Evolutionary conservation across 2,329 filamentous ascomycete genomes (phyloP), one percentile per base, ranked within the genome.

Genomic region (Aureobasidium musti): DNA sequence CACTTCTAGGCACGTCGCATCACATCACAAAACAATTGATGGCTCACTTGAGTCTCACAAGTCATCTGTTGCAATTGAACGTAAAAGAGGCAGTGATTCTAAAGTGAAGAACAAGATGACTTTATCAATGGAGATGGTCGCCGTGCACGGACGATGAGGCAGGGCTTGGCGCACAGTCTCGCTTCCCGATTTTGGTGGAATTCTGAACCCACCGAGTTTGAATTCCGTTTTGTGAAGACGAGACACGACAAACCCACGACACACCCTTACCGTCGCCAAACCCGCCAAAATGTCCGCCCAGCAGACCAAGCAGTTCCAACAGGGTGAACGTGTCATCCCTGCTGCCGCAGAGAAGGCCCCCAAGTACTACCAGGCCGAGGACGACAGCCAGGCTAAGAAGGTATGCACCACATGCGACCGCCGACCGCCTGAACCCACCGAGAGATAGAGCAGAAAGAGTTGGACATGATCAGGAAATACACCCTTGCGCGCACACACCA

Each of bases 301-400:
- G 87, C 84, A 63, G 60, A 91, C 89, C 79, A 96, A 97, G 91
- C 94, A 91, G 87, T 97, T 97, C 87, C 92, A 92, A 86, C 95
- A 95, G 88, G 91, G 91, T 84, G 91, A 91, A 85, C 89, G 94
- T 86, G 87, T 90, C 82, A 89, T 97, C 82, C 92, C 91, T 82
- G 88, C 91, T 83, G 82, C 86, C 82, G 86, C 86, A 80, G 88
- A 97, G 83, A 96, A 96, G 91, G 94, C 94, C 78, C 89, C 91
- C 87, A 98, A 97, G 87, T 99, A 94, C 92, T 99, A 99, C 86
- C 91, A 92, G 82, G 91, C 92, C 80, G 91, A 96, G 82, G 94
- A 97, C 83, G 91, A 94, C 80, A 80, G 87, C 81, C 84, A 90
- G 83, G 87, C 88, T 78, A 96, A 93, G 89, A 94, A 96, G 91